phyloP scores from a whole-genome alignment of 169 alveolate species.

The Plasmodium malariae region DNA sequence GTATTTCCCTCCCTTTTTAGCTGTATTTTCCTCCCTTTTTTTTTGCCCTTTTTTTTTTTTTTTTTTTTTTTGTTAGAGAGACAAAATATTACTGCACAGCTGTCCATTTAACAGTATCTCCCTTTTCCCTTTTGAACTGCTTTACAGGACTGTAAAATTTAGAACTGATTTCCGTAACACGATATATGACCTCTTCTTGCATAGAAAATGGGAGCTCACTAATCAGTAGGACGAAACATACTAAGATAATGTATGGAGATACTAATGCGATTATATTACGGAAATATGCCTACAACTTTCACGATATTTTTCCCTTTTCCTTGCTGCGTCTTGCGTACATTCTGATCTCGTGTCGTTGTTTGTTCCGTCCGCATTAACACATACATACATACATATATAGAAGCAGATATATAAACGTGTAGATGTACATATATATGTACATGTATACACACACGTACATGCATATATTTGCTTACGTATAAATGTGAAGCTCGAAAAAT shows the following conservation, averaged over 20 bases:
- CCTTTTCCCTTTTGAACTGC: neutral
- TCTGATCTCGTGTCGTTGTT: too few relatives aligned
- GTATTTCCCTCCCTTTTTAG: too few relatives aligned
- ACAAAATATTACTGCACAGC: too few relatives aligned
- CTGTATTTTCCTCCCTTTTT: neutral
- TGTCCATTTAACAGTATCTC: neutral
- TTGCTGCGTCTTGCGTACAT: too few relatives aligned
- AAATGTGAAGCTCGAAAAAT: too few relatives aligned
- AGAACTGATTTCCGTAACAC: slow-evolving; percentile 95
- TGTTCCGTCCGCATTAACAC: too few relatives aligned
- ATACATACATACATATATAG: neutral
- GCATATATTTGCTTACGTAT: neutral
- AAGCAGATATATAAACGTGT: neutral
- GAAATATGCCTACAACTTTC: too few relatives aligned
- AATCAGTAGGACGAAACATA: slow-evolving; percentile 79
- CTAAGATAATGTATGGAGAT: too few relatives aligned
- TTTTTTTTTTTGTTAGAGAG: too few relatives aligned
- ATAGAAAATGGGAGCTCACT: slow-evolving; percentile 91
- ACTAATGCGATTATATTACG: too few relatives aligned
- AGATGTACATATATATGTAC: neutral
- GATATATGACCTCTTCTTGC: slow-evolving; percentile 92
- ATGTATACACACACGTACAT: neutral
- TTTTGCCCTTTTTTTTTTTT: too few relatives aligned
- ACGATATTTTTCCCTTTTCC: too few relatives aligned
- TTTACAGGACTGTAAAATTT: slow-evolving; percentile 83